Evolutionary conservation across 352 stramenopile genomes (phyloP), one percentile per base, ranked within the genome.

Genomic region (Pythium aquatile): DNA sequence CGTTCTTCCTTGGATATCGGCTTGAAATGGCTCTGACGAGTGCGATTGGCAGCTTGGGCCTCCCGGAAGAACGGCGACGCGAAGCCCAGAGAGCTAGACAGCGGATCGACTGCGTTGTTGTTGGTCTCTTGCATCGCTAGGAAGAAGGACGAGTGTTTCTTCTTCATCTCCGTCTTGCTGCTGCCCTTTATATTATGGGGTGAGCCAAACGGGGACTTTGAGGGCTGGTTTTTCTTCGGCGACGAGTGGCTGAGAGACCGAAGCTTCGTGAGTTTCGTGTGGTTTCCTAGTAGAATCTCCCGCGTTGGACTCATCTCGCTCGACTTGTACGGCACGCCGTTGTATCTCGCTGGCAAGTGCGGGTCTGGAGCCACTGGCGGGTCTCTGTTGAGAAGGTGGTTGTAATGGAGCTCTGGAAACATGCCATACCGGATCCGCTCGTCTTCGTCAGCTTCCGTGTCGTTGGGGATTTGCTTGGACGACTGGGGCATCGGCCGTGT

Each of bases 261-360:
- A 1, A 90, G 30, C 61, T 84, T 77, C 0, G 68, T 88, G 30
- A 76, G 58, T 28, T 83, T 86, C 28, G 69, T 73, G 65, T 85
- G 81, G 3, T 74, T 56, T 28, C 72, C 63, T 37, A 75, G 73
- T 26, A 90, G 35, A 58, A 90, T 85, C 14, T 90, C 81, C 13
- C 63, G 75, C 24, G 70, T 87, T 5, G 73, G 69, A 40, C 70
- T 85, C n/a, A 89, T 75, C 55, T 87, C 71, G 53, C 77, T 87
- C 29, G 73, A 67, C 37, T 65, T 78, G 61, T 83, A 90, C n/a
- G 81, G 77, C 32, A 90, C 61, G 29, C 75, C 75, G 30, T 90
- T 90, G 65, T 87, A 87, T 39, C 81, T 66, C 7, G 81, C 81
- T 20, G 81, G 81, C 5, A 90, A 49, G 54, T 88, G 72, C 13